Percentiles rank a stretch among this genome's conserved stretches.
These are phyloP conservation scores for Apiospora sp. DNA, from an alignment of 2,329 filamentous ascomycete genomes.

Conservation along the genomic window DNA sequence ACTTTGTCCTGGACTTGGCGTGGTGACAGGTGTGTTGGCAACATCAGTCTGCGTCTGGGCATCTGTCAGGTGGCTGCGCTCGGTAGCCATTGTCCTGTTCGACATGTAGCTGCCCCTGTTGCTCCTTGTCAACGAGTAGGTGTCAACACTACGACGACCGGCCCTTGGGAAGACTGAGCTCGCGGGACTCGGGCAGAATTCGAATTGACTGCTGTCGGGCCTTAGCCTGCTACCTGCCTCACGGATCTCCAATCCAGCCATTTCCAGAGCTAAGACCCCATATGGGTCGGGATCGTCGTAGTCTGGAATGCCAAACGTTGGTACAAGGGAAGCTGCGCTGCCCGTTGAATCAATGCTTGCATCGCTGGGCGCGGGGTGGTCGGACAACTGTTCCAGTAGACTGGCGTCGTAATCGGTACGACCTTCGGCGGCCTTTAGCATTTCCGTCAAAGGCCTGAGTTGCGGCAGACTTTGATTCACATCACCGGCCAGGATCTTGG, in stretches of 20 bases:
- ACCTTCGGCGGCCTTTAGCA: constrained; percentile 88
- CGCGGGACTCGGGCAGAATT: constrained; percentile 78
- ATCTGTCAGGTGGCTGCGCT: constrained; percentile 75
- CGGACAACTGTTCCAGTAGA: constrained; percentile 69
- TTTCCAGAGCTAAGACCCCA: constrained; percentile 88
- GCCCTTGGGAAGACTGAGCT: constrained; percentile 73
- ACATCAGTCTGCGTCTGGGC: constrained; percentile 69
- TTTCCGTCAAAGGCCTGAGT: constrained; percentile 73
- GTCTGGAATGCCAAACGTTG: constrained; percentile 80
- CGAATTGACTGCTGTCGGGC: constrained; percentile 81
- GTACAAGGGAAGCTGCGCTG: constrained; percentile 45
- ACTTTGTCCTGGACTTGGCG: constrained; percentile 61
- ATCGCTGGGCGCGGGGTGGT: constrained; percentile 79
- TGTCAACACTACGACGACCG: constrained; percentile 75
- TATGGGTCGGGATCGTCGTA: constrained; percentile 89
- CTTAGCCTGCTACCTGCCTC: constrained; percentile 83
- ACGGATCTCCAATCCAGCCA: constrained; percentile 86
- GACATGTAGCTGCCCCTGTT: constrained; percentile 81
- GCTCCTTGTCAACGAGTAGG: constrained; percentile 60
- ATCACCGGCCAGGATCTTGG: constrained; percentile 65
- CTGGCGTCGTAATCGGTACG: constrained; percentile 76
- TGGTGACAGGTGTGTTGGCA: constrained; percentile 59
- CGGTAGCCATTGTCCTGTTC: constrained; percentile 63
- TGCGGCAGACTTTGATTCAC: constrained; percentile 63
- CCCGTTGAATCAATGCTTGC: constrained; percentile 60